Evolutionary conservation across 495 filamentous ascomycete genomes (phyloP).

Genomic region (Schizothecium vesticola): DNA sequence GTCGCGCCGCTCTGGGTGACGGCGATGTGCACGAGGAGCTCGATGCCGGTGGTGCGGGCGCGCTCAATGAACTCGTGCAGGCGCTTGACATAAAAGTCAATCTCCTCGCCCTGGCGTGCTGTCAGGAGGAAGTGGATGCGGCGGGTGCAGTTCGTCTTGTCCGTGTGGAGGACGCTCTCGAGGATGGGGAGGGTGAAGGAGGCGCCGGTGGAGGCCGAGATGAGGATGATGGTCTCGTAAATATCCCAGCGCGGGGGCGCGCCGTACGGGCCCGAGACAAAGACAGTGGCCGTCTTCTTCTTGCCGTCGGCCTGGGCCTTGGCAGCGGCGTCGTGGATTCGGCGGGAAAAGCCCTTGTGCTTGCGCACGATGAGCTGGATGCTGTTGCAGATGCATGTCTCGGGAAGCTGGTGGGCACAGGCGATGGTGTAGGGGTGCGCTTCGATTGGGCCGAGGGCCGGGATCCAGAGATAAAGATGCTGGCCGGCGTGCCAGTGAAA

Average conservation of each 20-base stretch:
- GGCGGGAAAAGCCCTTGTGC: slow-evolving; percentile 63
- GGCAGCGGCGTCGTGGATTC: slow-evolving; percentile 58
- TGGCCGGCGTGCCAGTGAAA: slow-evolving; percentile 73
- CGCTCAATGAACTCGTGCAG: slow-evolving; percentile 53
- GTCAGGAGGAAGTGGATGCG: slow-evolving; percentile 68
- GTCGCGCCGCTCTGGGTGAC: slow-evolving; percentile 47
- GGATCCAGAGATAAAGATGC: slow-evolving; percentile 71
- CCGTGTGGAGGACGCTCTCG: slow-evolving; percentile 45
- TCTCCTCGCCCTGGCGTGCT: slow-evolving; percentile 61
- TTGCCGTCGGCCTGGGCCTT: slow-evolving; percentile 36
- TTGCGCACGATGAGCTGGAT: slow-evolving; percentile 70
- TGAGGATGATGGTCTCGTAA: slow-evolving; percentile 55
- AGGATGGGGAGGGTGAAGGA: slow-evolving; percentile 53
- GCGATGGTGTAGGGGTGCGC: slow-evolving; percentile 81
- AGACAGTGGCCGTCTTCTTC: slow-evolving; percentile 37
- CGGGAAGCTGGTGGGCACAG: slow-evolving; percentile 38
- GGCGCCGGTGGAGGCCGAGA: slow-evolving; percentile 54
- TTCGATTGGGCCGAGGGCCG: slow-evolving; percentile 61
- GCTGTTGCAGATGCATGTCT: slow-evolving; percentile 48
- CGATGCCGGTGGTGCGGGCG: slow-evolving; percentile 43
- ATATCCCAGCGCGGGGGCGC: slow-evolving; percentile 49
- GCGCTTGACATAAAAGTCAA: slow-evolving; percentile 62
- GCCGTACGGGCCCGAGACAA: slow-evolving; percentile 56
- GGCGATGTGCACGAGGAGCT: slow-evolving; percentile 42
- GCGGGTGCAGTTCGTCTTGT: slow-evolving; percentile 50